Evolutionary conservation across 352 stramenopile species (phyloP).

Genomic region (Phytopythium delawarense): DNA sequence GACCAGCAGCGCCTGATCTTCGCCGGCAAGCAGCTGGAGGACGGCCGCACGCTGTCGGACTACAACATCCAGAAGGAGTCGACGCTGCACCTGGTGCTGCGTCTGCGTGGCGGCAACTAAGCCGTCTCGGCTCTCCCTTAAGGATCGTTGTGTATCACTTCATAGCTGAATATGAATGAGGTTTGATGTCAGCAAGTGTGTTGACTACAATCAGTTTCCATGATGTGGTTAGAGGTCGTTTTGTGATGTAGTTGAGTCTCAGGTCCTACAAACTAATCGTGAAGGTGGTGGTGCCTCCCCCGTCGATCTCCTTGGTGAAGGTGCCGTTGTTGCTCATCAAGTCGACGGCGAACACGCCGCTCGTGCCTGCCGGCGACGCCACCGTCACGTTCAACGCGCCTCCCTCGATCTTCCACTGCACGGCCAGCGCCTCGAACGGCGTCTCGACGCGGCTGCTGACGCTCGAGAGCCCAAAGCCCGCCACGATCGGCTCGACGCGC

Average conservation of each 20-base stretch:
- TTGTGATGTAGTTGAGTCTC: too few species aligned
- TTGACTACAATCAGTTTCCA: neutral
- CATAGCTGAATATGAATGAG: slow-evolving; percentile 4
- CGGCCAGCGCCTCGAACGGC: neutral
- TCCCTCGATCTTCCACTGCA: neutral
- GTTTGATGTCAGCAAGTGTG: neutral
- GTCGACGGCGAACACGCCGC: neutral
- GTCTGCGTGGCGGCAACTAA: slow-evolving; percentile 57
- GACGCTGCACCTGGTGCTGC: slow-evolving; percentile 90
- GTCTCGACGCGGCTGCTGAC: neutral
- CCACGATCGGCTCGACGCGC: slow-evolving; percentile 21
- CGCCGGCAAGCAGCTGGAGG: slow-evolving; percentile 92
- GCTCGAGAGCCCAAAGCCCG: slow-evolving; percentile 6
- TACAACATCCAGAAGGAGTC: slow-evolving; percentile 95
- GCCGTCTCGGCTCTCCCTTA: slow-evolving; percentile 20
- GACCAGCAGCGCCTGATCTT: slow-evolving; percentile 97
- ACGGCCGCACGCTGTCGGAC: slow-evolving; percentile 84
- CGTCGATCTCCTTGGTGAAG: neutral
- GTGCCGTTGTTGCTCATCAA: neutral
- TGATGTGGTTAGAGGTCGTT: neutral
- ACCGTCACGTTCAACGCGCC: neutral
- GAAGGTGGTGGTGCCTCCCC: neutral
- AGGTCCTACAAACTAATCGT: neutral
- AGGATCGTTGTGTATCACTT: slow-evolving; percentile 13
- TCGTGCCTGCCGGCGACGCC: neutral